A percentile compares a stretch with the other conserved stretches of the same genome.
Conservation (phyloP, 2,329 filamentous ascomycete species). For the Bipolaris victoriae region DNA sequence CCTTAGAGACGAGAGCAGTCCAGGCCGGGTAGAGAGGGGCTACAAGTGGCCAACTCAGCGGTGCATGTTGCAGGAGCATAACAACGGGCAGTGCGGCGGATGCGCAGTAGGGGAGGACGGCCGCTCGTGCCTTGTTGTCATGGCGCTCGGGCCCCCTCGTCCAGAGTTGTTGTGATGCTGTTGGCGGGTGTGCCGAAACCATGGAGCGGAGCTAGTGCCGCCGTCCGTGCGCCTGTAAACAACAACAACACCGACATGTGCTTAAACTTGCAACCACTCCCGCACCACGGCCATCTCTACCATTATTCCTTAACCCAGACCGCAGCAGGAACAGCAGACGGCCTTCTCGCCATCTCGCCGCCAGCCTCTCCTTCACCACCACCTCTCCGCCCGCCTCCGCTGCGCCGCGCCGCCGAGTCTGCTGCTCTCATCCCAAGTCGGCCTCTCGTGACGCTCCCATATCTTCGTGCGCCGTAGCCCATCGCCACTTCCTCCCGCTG, state of each 20-base stretch:
- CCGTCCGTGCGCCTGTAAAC: constrained; percentile 24
- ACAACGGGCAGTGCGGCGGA: constrained; percentile 9
- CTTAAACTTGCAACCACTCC: constrained; percentile 38
- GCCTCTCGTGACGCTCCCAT: constrained; percentile 13
- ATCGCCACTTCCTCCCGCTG: constrained; percentile 22
- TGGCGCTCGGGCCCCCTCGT: constrained; percentile 28
- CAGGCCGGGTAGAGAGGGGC: neutral
- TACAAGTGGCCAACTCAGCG: neutral
- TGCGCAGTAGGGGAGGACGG: constrained; percentile 13
- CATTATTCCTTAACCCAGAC: constrained; percentile 40
- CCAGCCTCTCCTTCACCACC: constrained; percentile 22
- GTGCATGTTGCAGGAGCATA: constrained; percentile 10
- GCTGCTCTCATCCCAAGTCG: constrained; percentile 28
- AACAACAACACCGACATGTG: constrained; percentile 37
- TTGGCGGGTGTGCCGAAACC: constrained; percentile 35
- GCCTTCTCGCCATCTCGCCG: constrained; percentile 25
- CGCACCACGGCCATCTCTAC: constrained; percentile 46
- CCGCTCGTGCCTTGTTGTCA: constrained; percentile 21
- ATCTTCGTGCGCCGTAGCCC: constrained; percentile 7
- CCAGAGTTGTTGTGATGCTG: constrained; percentile 32
- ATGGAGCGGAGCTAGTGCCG: constrained; percentile 25
- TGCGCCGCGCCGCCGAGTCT: constrained; percentile 22
- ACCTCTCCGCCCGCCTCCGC: constrained; percentile 3
- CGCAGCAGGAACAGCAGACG: constrained; percentile 28
- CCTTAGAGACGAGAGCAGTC: constrained; percentile 13